Evolutionary conservation across 1,284 basidiomycete genomes (phyloP).

Genomic region (Phaffia rhodozyma): DNA sequence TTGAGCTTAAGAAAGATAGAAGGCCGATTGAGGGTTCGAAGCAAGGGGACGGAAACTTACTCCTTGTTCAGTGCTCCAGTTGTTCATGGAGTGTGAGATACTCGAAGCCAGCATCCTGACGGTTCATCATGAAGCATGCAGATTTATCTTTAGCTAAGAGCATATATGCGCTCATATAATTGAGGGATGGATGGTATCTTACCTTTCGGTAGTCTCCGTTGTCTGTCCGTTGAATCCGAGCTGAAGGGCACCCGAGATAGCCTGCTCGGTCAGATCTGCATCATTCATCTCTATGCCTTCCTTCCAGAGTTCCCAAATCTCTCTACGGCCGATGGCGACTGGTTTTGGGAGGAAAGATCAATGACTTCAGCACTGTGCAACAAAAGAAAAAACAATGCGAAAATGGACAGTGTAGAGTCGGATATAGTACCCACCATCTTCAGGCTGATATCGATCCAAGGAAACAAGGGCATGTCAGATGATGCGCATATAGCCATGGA

Average conservation of each 20-base stretch:
- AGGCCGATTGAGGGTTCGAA: background rate
- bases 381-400: background rate
- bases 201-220: background rate
- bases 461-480: background rate
- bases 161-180: background rate
- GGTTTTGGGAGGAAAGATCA: background rate
- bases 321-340: conserved; percentile 12
- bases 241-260: background rate
- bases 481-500: background rate
- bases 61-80: background rate
- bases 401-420: background rate
- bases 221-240: background rate
- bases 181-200: background rate
- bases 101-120: background rate
- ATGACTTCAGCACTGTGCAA: background rate
- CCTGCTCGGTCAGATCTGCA: background rate
- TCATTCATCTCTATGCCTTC: conserved; percentile 4
- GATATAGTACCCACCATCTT: background rate
- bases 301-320: conserved; percentile 15
- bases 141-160: background rate
- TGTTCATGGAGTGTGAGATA: background rate
- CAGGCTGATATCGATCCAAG: background rate
- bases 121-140: background rate
- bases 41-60: background rate
- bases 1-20: background rate